A percentile compares a stretch with the other conserved stretches of the same genome.
phyloP scores from a whole-genome alignment of 2,329 filamentous ascomycete genomes.

The Stemphylium lycopersici region DNA sequence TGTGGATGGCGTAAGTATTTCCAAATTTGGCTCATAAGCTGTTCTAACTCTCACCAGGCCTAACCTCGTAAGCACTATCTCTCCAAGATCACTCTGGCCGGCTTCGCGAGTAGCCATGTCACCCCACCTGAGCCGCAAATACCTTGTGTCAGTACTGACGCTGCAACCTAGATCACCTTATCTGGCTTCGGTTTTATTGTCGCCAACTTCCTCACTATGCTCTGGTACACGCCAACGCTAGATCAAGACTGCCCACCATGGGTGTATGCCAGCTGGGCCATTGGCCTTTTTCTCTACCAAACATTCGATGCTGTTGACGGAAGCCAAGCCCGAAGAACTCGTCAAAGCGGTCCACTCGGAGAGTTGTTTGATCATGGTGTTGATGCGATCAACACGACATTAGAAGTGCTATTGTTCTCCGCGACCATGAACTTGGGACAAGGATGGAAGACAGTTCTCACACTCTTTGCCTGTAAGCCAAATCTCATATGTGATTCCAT shows the following conservation, averaged over 20 bases:
- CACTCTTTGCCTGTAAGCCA: slow-evolving; percentile 75
- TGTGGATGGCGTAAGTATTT: slow-evolving; percentile 84
- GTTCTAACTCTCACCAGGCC: slow-evolving; percentile 41
- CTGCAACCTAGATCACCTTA: slow-evolving; percentile 71
- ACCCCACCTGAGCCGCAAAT: background rate
- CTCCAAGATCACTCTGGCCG: background rate
- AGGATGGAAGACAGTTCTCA: slow-evolving; percentile 84
- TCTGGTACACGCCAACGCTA: slow-evolving; percentile 95
- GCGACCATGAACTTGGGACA: slow-evolving; percentile 92
- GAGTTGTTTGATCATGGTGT: slow-evolving; percentile 97
- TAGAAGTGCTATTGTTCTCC: slow-evolving; percentile 91
- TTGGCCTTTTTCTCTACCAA: slow-evolving; percentile 93
- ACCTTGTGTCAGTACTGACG: slow-evolving; percentile 7
- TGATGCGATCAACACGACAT: slow-evolving; percentile 93
- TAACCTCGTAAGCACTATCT: slow-evolving; percentile 43
- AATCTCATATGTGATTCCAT: background rate
- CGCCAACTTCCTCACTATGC: slow-evolving; percentile 83
- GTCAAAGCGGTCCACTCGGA: slow-evolving; percentile 89
- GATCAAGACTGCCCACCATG: slow-evolving; percentile 92
- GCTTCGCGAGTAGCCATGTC: background rate
- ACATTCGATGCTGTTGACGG: slow-evolving; percentile 98
- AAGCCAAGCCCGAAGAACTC: slow-evolving; percentile 86
- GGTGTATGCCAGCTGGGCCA: slow-evolving; percentile 93
- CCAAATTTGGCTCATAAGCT: background rate
- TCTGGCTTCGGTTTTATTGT: slow-evolving; percentile 90